Evolutionary conservation across 1,284 basidiomycete genomes (phyloP), one percentile per base, ranked within the genome.

Genomic region (Tilletia horrida): DNA sequence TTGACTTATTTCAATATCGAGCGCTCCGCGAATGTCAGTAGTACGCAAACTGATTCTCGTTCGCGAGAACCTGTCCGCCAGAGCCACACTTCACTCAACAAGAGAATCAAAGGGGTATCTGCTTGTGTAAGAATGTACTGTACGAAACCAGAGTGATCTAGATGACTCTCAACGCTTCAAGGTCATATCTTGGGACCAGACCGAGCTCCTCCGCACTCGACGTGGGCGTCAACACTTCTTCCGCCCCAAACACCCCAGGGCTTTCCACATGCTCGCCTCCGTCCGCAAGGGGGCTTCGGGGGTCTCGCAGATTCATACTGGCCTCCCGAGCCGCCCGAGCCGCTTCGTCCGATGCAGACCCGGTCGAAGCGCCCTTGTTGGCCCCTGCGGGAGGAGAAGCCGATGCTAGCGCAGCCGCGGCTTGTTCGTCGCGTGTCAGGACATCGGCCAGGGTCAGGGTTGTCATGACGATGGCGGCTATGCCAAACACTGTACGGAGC

Each of bases 401-500:
- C 27, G 55, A 13, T 35, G 55, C 55, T 6, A 59, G 29, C 25
- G 50, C 48, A 11, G 50, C 42, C 50, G 67, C 72, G 13, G 70
- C 73, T n/a, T 74, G 71, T 48, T 76, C 75, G 29, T 72, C 71
- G 29, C 73, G 65, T 6, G 75, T 76, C 16, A 81, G 67, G 55
- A 77, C 76, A 67, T 81, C 79, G 42, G 79, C 78, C 43, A 79
- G 67, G 27, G 77, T 72, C n/a, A 81, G 67, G 18, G 77, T 80
- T 45, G 73, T 73, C 18, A 79, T 75, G 1, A 79, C 69, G 59
- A 81, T 81, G 21, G 77, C 78, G n/a, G 76, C 76, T 23, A 76
- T 76, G 25, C 79, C 79, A 63, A 81, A 79, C 23, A 81, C 78
- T 55, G 80, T n/a, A n/a, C 13, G 62, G 29, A 29, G 3, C 18